Evolutionary conservation across 78 protist genomes (phyloP), one percentile per base, ranked within the genome.

Genomic region (Creolimax fragrantissima): DNA sequence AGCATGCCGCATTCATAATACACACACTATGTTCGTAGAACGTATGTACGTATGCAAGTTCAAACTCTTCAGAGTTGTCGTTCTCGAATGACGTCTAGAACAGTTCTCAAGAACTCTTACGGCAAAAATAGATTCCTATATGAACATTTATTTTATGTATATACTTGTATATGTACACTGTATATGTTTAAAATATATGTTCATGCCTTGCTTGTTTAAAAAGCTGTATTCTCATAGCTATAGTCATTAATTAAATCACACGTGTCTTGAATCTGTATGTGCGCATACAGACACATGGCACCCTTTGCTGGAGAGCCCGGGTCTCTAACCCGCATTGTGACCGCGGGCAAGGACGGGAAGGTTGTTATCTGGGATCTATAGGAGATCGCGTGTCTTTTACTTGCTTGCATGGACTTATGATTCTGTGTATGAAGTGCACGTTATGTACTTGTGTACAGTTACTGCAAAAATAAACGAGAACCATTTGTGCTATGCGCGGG

Each of bases 321-420:
- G 94, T 45, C 94, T 85, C 85, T 89, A 89, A 35, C 96, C 92
- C 81, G 43, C 93, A 85, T 94, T 93, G 35, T 94, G 43, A 95
- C 98, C 66, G 41, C 95, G 41, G 98, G 98, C 45, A 36, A 93
- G 35, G 98, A 96, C 81, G 98, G 98, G 42, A 91, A 88, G 67
- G 35, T 96, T 11, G 95, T 96, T 86, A 36, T 92, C 45, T 96
- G 97, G 97, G 44, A 47, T 35, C 24, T 88, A 58, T 58, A 58
- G n/a, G n/a, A n/a, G n/a, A n/a, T n/a, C n/a, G n/a, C n/a, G n/a
- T n/a, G n/a, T n/a, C n/a, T n/a, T n/a, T n/a, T n/a, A n/a, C n/a
- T n/a, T n/a, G n/a, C n/a, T n/a, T n/a, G n/a, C n/a, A n/a, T n/a
- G n/a, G n/a, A n/a, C n/a, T n/a, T n/a, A n/a, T n/a, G n/a, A n/a